Percentiles rank a stretch among this genome's conserved stretches.
Conservation (phyloP, 2,329 filamentous ascomycete genomes). For the Myriosclerotinia curreyana region DNA sequence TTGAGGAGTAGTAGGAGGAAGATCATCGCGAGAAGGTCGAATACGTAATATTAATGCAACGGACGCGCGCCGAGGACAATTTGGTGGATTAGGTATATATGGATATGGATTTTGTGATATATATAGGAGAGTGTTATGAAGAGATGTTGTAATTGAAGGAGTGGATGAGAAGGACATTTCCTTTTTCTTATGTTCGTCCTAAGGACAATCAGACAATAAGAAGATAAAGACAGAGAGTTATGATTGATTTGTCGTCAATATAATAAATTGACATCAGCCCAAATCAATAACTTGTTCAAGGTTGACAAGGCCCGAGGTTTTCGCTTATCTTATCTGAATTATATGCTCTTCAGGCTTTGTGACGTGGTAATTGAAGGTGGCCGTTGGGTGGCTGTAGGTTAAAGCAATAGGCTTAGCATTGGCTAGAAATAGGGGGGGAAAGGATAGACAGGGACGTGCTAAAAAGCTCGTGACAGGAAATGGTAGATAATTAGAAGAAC, state of each 20-base stretch:
- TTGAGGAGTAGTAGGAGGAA: constrained; percentile 42
- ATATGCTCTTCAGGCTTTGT: background rate
- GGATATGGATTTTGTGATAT: constrained; percentile 48
- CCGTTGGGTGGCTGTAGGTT: background rate
- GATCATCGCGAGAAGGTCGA: constrained; percentile 54
- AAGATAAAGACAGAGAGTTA: background rate
- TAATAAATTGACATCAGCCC: too few relatives aligned
- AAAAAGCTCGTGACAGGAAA: too few relatives aligned
- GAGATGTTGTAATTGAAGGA: constrained; percentile 32
- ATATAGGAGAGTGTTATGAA: constrained; percentile 32
- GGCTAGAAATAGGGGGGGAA: background rate
- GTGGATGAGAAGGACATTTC: constrained; percentile 22
- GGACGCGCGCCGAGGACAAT: constrained; percentile 51
- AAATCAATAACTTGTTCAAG: too few relatives aligned
- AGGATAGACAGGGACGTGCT: background rate
- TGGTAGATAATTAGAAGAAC: too few relatives aligned
- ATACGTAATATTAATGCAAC: constrained; percentile 64
- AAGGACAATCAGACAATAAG: background rate
- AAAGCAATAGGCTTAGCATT: background rate
- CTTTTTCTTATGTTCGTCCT: constrained; percentile 2
- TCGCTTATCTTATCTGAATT: constrained; percentile 22
- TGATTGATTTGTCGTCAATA: too few relatives aligned
- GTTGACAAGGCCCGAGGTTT: constrained; percentile 15
- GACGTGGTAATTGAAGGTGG: constrained; percentile 11
- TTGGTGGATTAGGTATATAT: constrained; percentile 46